Percentiles rank a stretch among this genome's conserved stretches.
phyloP scores from a whole-genome alignment of 2,329 filamentous ascomycete genomes.

The Neofusicoccum cordaticola region DNA sequence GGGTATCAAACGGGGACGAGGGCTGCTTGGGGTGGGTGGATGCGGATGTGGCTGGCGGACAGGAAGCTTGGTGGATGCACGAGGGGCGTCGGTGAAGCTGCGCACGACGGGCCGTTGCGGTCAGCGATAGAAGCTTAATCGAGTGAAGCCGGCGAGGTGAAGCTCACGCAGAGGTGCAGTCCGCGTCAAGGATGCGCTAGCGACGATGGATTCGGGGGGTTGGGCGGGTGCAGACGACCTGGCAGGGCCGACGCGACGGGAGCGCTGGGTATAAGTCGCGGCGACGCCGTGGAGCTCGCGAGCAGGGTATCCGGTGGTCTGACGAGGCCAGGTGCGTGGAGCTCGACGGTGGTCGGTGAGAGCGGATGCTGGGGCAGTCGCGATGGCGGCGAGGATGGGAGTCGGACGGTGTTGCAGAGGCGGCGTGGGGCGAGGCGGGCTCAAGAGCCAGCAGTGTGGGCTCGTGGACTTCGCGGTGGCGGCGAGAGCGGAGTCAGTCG shows the following conservation, averaged over 20 bases:
- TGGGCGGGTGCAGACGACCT: slow-evolving; percentile 5
- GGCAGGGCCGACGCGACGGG: not conserved
- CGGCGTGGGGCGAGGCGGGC: slow-evolving; percentile 1
- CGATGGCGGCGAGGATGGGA: slow-evolving; percentile 5
- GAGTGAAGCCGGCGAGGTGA: not conserved
- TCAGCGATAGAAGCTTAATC: slow-evolving; percentile 5
- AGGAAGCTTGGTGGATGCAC: not conserved
- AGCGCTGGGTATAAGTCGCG: slow-evolving; percentile 6
- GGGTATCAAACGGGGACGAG: slow-evolving; percentile 5
- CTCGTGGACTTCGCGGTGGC: slow-evolving; percentile 11
- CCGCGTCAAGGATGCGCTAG: slow-evolving; percentile 13
- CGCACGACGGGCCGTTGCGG: not conserved
- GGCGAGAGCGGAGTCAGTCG: slow-evolving; percentile 9
- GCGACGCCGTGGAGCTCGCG: not conserved
- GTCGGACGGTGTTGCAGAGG: slow-evolving; percentile 5
- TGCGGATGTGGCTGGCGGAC: slow-evolving; percentile 1
- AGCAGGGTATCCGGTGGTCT: slow-evolving; percentile 12
- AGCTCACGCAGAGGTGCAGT: slow-evolving; percentile 10
- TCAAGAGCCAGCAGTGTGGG: not conserved
- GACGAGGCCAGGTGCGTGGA: slow-evolving; percentile 12
- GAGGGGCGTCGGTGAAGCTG: slow-evolving; percentile 5
- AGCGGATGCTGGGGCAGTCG: not conserved
- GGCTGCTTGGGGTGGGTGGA: not conserved
- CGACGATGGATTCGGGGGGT: slow-evolving; percentile 12
- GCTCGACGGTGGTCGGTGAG: slow-evolving; percentile 13